phyloP scores from a whole-genome alignment of 768 basidiomycete species.

The Mycena amicta region DNA sequence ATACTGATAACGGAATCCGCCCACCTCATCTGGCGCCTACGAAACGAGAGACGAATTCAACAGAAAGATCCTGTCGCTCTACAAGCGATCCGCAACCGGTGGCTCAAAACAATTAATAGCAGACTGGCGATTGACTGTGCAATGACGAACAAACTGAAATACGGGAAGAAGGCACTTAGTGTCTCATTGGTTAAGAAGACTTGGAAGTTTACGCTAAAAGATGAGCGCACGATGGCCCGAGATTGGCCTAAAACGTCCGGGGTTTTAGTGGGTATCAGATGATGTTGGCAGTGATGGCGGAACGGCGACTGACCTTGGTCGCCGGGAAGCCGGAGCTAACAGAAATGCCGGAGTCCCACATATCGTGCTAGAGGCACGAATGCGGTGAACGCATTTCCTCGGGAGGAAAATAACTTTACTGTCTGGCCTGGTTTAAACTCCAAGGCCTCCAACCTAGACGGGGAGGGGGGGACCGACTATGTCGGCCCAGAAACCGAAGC shows the following conservation, averaged over 20 bases:
- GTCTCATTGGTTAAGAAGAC: constrained; percentile 22
- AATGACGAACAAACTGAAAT: not conserved
- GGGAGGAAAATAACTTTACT: not conserved
- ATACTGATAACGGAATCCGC: not conserved
- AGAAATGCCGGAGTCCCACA: not conserved
- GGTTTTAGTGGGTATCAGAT: constrained; percentile 38
- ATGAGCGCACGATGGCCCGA: constrained; percentile 15
- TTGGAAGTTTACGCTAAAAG: constrained; percentile 21
- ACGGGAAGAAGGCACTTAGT: not conserved
- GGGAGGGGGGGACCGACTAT: not conserved
- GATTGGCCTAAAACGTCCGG: constrained; percentile 25
- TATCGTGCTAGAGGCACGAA: not conserved
- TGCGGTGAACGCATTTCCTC: not conserved
- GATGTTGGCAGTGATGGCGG: not conserved
- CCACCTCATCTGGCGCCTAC: not conserved
- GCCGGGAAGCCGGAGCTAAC: not conserved
- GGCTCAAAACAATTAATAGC: not conserved
- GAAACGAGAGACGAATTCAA: not conserved
- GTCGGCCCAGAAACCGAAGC: not conserved
- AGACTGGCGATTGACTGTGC: not conserved
- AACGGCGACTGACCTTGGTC: not conserved
- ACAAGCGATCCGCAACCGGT: not conserved
- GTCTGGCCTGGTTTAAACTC: not conserved
- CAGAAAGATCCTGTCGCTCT: not conserved
- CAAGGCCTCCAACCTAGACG: not conserved